A percentile compares a stretch with the other conserved stretches of the same genome.
Evolutionary conservation across 768 basidiomycete species (phyloP).

Genomic region (Auricularia heimuer): DNA sequence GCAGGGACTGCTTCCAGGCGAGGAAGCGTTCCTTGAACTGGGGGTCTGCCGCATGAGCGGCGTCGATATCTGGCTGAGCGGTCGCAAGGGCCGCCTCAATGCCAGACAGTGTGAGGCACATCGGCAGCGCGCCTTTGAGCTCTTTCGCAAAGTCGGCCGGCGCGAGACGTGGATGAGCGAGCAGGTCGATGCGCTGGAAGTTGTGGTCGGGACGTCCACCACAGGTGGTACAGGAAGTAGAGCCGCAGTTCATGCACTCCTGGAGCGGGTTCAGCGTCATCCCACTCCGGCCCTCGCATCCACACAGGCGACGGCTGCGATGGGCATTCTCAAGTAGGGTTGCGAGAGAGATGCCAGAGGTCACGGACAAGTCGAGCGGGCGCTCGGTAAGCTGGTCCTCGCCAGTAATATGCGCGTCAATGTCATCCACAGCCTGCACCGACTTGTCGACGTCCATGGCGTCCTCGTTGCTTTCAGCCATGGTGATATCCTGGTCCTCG

Average conservation of each 20-base stretch:
- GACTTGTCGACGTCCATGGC: constrained; percentile 41
- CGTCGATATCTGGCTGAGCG: constrained; percentile 43
- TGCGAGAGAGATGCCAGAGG: constrained; percentile 34
- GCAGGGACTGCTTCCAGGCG: constrained; percentile 58
- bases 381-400: constrained; percentile 54
- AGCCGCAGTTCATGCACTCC: constrained; percentile 66
- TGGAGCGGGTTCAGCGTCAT: constrained; percentile 59
- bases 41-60: constrained; percentile 31
- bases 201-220: constrained; percentile 89
- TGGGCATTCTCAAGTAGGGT: constrained; percentile 56
- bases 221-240: constrained; percentile 74
- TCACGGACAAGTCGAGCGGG: constrained; percentile 59
- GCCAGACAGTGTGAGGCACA: constrained; percentile 51
- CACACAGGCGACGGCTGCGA: constrained; percentile 68
- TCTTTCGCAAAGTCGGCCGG: constrained; percentile 68
- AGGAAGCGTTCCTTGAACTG: constrained; percentile 47
- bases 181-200: constrained; percentile 44
- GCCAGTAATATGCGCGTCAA: constrained; percentile 55
- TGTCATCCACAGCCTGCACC: constrained; percentile 4
- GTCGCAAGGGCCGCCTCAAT: constrained; percentile 40
- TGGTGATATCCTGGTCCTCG: constrained; percentile 59
- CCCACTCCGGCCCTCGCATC: constrained; percentile 81
- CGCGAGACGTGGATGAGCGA: constrained; percentile 45
- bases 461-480: constrained; percentile 24
- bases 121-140: constrained; percentile 75